phyloP scores from a whole-genome alignment of 164 flowering plant species.

The Paratinospora sagittata region DNA sequence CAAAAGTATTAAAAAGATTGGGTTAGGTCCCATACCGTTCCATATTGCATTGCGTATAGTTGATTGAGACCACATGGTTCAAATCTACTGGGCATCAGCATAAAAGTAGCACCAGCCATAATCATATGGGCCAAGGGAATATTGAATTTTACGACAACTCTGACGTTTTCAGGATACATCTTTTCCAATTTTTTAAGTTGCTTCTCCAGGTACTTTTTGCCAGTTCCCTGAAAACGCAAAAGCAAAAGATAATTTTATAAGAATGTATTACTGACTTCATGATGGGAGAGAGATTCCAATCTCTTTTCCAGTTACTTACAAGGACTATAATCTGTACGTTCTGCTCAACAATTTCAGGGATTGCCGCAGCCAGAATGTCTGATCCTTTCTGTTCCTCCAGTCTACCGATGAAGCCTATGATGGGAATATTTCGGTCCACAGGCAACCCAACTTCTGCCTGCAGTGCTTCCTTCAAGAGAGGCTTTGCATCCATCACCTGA shows the following conservation, averaged over 20 bases:
- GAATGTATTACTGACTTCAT: neutral
- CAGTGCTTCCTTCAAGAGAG: slow-evolving; percentile 72
- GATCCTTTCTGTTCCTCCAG: slow-evolving; percentile 98
- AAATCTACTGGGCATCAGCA: slow-evolving; percentile 81
- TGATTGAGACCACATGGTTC: slow-evolving; percentile 99
- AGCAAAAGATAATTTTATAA: neutral
- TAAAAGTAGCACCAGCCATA: slow-evolving; percentile 72
- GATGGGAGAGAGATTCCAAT: neutral
- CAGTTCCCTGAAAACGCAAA: slow-evolving; percentile 64
- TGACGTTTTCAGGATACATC: slow-evolving; percentile 57
- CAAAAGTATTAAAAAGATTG: neutral
- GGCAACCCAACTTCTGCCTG: slow-evolving; percentile 93
- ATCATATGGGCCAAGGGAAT: slow-evolving; percentile 84
- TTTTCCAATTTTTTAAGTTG: slow-evolving; percentile 65
- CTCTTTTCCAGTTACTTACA: slow-evolving; percentile 32
- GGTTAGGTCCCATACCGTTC: slow-evolving; percentile 49
- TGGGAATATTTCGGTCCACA: slow-evolving; percentile 57
- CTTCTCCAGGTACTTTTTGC: slow-evolving; percentile 75
- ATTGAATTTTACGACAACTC: slow-evolving; percentile 84
- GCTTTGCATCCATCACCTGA: slow-evolving; percentile 74
- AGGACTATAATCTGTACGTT: slow-evolving; percentile 73
- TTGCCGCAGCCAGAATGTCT: slow-evolving; percentile 75
- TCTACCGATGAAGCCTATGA: slow-evolving; percentile 91
- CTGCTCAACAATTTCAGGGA: slow-evolving; percentile 47
- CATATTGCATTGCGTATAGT: slow-evolving; percentile 84